A percentile compares a stretch with the other conserved stretches of the same genome.
Conservation (phyloP, 2,329 filamentous ascomycete species). For the Ascochyta koolunga region DNA sequence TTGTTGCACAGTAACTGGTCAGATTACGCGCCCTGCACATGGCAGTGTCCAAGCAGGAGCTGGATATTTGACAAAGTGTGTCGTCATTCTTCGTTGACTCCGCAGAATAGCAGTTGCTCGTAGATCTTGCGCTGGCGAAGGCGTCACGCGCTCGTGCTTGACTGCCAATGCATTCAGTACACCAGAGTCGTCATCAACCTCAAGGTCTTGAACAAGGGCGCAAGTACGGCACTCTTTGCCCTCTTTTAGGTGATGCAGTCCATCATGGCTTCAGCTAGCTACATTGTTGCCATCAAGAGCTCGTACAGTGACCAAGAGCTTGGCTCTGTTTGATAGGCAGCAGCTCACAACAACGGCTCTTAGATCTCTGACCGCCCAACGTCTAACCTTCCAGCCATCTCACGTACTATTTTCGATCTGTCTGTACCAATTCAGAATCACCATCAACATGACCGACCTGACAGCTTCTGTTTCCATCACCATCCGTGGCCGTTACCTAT, state of each 20-base stretch:
- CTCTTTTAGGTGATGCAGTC: neutral
- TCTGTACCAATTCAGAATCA: neutral
- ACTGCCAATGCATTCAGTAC: neutral
- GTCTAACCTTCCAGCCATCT: neutral
- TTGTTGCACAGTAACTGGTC: neutral
- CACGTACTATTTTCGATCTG: neutral
- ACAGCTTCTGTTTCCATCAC: slow-evolving; percentile 10
- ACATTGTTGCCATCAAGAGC: neutral
- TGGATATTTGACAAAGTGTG: neutral
- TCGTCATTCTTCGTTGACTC: neutral
- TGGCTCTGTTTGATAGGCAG: slow-evolving; percentile 3
- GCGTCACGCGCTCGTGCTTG: neutral
- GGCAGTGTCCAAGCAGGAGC: neutral
- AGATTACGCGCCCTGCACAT: neutral
- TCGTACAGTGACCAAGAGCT: neutral
- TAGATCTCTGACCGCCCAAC: neutral
- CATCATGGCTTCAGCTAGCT: neutral
- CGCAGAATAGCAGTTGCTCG: neutral
- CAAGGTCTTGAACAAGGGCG: neutral
- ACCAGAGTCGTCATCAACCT: neutral
- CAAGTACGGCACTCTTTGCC: no score
- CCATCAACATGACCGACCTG: neutral
- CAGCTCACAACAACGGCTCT: neutral
- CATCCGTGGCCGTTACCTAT: slow-evolving; percentile 16
- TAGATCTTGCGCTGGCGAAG: neutral